Evolutionary conservation across 2,329 filamentous ascomycete species (phyloP), one percentile per base, ranked within the genome.

Genomic region (Cercospora citrullina): DNA sequence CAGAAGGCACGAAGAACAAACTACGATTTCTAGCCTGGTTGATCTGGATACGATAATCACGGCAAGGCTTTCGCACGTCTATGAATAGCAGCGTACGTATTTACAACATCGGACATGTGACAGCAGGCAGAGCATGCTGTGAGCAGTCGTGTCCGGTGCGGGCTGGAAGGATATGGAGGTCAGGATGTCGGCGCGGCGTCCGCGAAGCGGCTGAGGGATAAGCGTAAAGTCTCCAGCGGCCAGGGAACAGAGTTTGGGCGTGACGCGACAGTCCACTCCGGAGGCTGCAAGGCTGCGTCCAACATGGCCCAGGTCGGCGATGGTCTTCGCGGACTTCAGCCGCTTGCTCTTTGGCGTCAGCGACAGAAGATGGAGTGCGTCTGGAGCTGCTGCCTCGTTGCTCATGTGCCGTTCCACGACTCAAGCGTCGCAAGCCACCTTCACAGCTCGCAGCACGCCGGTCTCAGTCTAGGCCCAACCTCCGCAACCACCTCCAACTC

Each of bases 381-480:
- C 23, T 23, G 48, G 5, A 16, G 48, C 21, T 12, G 9, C 48
- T 53, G 48, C 48, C 48, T 28, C 26, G 48, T 26, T 53, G 48
- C 48, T 53, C 23, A 53, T 28, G 48, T 53, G 48, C 26, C 48
- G 48, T 53, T 53, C 48, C 48, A 53, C 48, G 48, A 53, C 48
- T 53, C 48, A 53, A 23, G 48, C 48, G 21, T 53, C 48, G 48
- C 48, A 53, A 53, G 48, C 48, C 48, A 53, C 48, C 48, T 53
- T 28, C 48, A 53, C 48, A 53, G 48, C 48, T 53, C 48, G 48
- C 48, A 53, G 48, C 48, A 28, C 48, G 48, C 48, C 48, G 48
- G 48, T 53, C 14, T 53, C 48, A 53, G 21, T 53, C 48, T 53
- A 53, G 48, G 48, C 48, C 48, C 48, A 53, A 53, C 48, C 48